Conservation (phyloP, 768 basidiomycete genomes). For the Boletus vermiculosoides region DNA sequence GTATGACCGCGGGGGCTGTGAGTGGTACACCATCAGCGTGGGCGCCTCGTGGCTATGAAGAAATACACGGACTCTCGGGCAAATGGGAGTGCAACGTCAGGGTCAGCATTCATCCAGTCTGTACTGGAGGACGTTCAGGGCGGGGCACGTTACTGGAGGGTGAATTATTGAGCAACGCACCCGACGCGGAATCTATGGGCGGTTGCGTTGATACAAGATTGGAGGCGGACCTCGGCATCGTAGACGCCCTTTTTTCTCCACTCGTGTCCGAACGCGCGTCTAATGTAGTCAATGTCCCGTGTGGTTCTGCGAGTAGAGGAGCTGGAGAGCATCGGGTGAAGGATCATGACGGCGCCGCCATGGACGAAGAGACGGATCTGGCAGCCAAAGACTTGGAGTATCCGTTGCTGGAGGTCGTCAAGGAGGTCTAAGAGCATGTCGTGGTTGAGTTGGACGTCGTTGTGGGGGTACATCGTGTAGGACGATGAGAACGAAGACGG, state of each 20-base stretch:
- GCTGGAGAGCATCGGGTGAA: constrained; percentile 46
- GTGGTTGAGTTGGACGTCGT: constrained; percentile 35
- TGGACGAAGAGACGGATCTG: constrained; percentile 64
- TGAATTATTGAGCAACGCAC: constrained; percentile 29
- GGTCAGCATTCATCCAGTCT: constrained; percentile 80
- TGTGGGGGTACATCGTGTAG: constrained; percentile 30
- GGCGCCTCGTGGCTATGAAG: not conserved
- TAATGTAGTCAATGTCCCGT: constrained; percentile 66
- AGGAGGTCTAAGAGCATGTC: constrained; percentile 45
- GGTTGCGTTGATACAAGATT: constrained; percentile 54
- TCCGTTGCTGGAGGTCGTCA: constrained; percentile 48
- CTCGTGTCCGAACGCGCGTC: constrained; percentile 58
- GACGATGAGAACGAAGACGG: not conserved
- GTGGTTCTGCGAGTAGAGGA: constrained; percentile 51
- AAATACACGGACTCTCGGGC: constrained; percentile 50
- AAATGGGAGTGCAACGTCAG: constrained; percentile 70
- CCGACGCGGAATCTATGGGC: constrained; percentile 47
- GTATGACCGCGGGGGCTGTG: constrained; percentile 22
- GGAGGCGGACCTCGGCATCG: constrained; percentile 56
- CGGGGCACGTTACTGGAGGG: not conserved
- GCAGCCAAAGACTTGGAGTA: constrained; percentile 45
- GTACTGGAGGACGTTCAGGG: constrained; percentile 16
- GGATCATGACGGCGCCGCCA: constrained; percentile 73
- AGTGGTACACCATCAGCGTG: constrained; percentile 6
- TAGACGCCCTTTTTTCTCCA: constrained; percentile 45